Base-by-base conservation (phyloP, 495 filamentous ascomycete genomes). In the Daldinia caldariorum region DNA sequence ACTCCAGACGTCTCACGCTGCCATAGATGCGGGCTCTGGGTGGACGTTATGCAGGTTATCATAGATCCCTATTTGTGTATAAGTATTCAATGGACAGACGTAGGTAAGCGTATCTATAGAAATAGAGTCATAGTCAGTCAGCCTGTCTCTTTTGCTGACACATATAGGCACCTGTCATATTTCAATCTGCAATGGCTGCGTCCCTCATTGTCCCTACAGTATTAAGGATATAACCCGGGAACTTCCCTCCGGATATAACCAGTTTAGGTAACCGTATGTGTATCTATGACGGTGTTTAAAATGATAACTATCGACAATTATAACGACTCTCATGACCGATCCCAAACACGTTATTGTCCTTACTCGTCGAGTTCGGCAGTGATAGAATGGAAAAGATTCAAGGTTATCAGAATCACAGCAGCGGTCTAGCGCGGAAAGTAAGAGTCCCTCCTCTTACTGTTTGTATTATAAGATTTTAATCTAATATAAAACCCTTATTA, bases 151-250 rank as follows among this genome's bases (percentile, higher is more conserved):
- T 22, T 47, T 45, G 9, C 7, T 18, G n/a, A 8, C 20, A 12
- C 43, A 9, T 18, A 47, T 9, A 47, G 10, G 7, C 18, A 22
- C 43, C 4, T 22, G 0, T 47, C 4, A 47, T 22, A 12, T 20
- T 12, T 47, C 20, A 13, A 20, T 47, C 9, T 12, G 18, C 20
- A 3, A 20, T 16, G 43, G 43, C 7, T 47, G 6, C 7, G 43
- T 20, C 43, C 8, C 43, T 43, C 43, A 12, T 47, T 47, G 16
- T 47, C 18, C 16, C 43, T 22, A 16, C 49, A 22, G n/a, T n/a
- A 18, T 10, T 41, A 41, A 37, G 63, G 56, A 34, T 56, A 67
- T 61, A 67, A 67, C 6, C 50, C 57, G 58, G 58, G 20, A 14
- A 61, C 54, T 37, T 16, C 12, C 13, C 29, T 63, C 62, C 53